phyloP scores from a whole-genome alignment of 441 rosid species.

The Bocquillonia castaneifolia region DNA sequence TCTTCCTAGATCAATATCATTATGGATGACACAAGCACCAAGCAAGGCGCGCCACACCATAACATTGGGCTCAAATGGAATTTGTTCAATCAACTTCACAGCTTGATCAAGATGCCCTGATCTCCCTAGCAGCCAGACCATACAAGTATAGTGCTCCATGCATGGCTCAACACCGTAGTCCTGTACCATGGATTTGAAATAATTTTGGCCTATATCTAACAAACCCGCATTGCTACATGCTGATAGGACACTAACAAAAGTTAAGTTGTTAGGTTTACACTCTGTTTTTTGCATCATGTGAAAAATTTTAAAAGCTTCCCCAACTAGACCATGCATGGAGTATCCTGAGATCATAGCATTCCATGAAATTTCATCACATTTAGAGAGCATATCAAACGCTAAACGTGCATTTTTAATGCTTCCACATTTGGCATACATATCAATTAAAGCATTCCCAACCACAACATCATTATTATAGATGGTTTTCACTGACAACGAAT shows the following conservation, averaged over 20 bases:
- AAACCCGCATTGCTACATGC: constrained; percentile 81
- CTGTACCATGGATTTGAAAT: constrained; percentile 65
- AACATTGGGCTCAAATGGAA: constrained; percentile 59
- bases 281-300: constrained; percentile 44
- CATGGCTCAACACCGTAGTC: constrained; percentile 67
- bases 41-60: constrained; percentile 85
- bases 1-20: constrained; percentile 58
- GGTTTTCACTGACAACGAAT: constrained; percentile 55
- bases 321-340: constrained; percentile 60
- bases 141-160: constrained; percentile 74
- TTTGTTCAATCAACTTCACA: constrained; percentile 53
- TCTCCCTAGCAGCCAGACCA: constrained; percentile 81
- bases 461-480: constrained; percentile 42
- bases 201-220: constrained; percentile 49
- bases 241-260: constrained; percentile 61
- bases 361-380: constrained; percentile 61
- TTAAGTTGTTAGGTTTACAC: constrained; percentile 48
- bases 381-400: constrained; percentile 47
- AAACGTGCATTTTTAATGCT: constrained; percentile 50
- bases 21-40: constrained; percentile 69
- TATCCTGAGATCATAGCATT: constrained; percentile 79
- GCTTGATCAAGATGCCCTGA: constrained; percentile 67
- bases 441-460: constrained; percentile 72
- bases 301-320: constrained; percentile 44
- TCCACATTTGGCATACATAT: constrained; percentile 95